Evolutionary conservation across 306 rosid species (phyloP).

Genomic region (Ormosia emarginata): DNA sequence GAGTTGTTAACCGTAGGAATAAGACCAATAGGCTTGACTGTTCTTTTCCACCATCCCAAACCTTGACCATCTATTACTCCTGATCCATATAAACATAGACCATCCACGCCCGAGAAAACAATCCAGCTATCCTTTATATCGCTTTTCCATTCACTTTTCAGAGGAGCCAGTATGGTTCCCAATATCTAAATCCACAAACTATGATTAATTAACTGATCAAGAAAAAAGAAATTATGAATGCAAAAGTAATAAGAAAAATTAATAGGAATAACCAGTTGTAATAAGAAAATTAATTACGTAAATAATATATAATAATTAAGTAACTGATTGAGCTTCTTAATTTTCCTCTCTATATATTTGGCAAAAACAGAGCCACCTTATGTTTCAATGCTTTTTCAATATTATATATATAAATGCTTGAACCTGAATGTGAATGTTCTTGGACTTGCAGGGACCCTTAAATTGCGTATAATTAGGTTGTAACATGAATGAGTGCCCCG

Average conservation of each 20-base stretch:
- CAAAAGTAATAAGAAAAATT: neutral
- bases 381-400: neutral
- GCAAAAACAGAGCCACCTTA: neutral
- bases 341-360: neutral
- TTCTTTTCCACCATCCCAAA: neutral
- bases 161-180: neutral
- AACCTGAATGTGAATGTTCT: neutral
- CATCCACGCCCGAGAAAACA: neutral
- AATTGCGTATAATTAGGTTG: neutral
- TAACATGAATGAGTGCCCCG: neutral
- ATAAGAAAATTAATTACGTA: neutral
- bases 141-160: neutral
- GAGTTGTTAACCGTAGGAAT: neutral
- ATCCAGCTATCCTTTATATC: neutral
- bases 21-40: neutral
- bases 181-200: neutral
- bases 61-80: neutral
- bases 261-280: neutral
- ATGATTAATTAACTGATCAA: neutral
- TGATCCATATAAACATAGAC: neutral
- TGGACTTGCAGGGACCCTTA: constrained; percentile 27
- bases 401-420: neutral
- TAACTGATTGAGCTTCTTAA: neutral
- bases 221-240: neutral
- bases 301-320: neutral